Evolutionary conservation across 2,329 filamentous ascomycete species (phyloP).

Genomic region (Stachybotrys chlorohalonatus): DNA sequence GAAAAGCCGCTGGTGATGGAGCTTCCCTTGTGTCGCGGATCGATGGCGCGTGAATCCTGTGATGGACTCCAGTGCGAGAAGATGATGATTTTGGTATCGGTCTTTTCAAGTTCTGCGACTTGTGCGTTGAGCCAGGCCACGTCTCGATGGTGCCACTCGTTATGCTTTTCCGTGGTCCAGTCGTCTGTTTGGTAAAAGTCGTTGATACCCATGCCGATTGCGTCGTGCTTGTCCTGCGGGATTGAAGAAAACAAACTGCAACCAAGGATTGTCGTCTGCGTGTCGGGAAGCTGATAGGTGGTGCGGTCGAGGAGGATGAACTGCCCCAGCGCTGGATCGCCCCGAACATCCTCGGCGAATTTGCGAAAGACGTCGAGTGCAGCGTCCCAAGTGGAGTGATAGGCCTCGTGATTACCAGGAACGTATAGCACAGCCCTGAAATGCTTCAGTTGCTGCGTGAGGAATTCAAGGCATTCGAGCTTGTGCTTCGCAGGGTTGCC

Average conservation of each 20-base stretch:
- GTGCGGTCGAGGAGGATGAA: constrained; percentile 29
- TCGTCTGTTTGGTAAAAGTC: constrained; percentile 40
- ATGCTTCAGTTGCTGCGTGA: constrained; percentile 34
- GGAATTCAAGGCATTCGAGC: constrained; percentile 33
- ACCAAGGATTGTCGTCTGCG: constrained; percentile 18
- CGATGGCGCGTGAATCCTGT: constrained; percentile 17
- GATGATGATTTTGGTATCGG: constrained; percentile 21
- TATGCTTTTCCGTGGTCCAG: constrained; percentile 30
- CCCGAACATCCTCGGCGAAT: constrained; percentile 18
- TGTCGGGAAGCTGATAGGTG: constrained; percentile 12
- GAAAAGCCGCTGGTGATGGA: constrained; percentile 21
- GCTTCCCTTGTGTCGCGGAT: constrained; percentile 23
- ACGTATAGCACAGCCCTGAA: constrained; percentile 44
- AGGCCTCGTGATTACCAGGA: constrained; percentile 49
- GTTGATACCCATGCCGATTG: constrained; percentile 33
- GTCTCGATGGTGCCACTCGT: constrained; percentile 25
- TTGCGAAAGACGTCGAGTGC: constrained; percentile 16
- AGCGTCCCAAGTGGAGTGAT: constrained; percentile 27
- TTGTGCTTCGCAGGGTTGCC: constrained; percentile 32
- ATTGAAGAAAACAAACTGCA: constrained; percentile 40
- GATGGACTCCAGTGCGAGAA: constrained; percentile 35
- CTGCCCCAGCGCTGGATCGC: constrained; percentile 20
- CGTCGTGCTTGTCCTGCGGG: constrained; percentile 20
- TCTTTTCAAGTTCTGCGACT: constrained; percentile 16
- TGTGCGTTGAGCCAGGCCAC: constrained; percentile 32